Evolutionary conservation across 1,284 basidiomycete species (phyloP).

Genomic region (Schizopora paradoxa): DNA sequence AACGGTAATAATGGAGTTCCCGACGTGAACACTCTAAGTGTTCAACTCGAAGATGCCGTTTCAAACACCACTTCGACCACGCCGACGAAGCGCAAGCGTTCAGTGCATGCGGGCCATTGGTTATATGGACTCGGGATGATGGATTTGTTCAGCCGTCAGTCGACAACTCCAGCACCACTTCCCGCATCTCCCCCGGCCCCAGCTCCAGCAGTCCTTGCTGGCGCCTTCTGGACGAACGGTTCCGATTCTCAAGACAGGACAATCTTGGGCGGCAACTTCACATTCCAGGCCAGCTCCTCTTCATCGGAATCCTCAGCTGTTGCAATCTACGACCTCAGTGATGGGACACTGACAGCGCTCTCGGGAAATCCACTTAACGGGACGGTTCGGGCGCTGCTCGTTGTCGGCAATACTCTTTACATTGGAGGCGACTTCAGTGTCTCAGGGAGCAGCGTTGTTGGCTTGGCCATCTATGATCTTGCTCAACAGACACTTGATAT

Average conservation of each 20-base stretch:
- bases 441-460: conserved; percentile 47
- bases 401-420: conserved; percentile 61
- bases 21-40: conserved; percentile 50
- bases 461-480: conserved; percentile 77
- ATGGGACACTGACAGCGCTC: conserved; percentile 50
- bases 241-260: conserved; percentile 61
- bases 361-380: conserved; percentile 60
- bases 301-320: conserved; percentile 50
- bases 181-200: conserved; percentile 50
- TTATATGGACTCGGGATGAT: conserved; percentile 43
- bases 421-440: conserved; percentile 79
- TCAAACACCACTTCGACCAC: conserved; percentile 26
- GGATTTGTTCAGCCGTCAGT: conserved; percentile 50
- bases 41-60: conserved; percentile 41
- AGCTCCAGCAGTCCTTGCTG: conserved; percentile 80
- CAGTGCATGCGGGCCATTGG: conserved; percentile 41
- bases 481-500: conserved; percentile 53
- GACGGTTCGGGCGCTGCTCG: conserved; percentile 66
- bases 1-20: conserved; percentile 53
- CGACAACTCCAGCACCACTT: conserved; percentile 39
- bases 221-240: conserved; percentile 86
- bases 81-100: conserved; percentile 29
- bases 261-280: conserved; percentile 90
- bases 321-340: conserved; percentile 66
- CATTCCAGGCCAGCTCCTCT: conserved; percentile 43